These are phyloP conservation scores for Endotrypanum monterogeii DNA, from an alignment of 208 protist genomes.

Conservation along the genomic window DNA sequence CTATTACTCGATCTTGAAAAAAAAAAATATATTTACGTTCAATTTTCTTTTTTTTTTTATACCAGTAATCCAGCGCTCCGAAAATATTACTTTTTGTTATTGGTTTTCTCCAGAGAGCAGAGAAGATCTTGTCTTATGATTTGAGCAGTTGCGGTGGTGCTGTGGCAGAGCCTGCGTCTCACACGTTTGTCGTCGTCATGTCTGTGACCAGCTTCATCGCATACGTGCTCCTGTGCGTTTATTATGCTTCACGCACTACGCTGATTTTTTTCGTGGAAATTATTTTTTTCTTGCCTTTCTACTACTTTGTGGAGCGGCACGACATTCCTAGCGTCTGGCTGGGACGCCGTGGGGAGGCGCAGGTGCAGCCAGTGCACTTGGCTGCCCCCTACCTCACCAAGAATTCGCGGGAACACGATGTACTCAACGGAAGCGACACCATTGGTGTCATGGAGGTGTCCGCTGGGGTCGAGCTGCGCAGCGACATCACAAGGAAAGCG, in stretches of 20 bases:
- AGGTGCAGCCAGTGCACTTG: constrained; percentile 25
- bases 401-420: constrained; percentile 3
- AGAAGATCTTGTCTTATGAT: not conserved
- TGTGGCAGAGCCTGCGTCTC: not conserved
- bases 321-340: constrained; percentile 25
- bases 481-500: not conserved
- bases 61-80: too few species aligned
- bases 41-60: too few species aligned
- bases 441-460: not conserved
- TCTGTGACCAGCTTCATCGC: constrained; percentile 4
- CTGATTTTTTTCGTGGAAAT: constrained; percentile 22
- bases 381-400: constrained; percentile 22
- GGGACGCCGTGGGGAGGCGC: constrained; percentile 26
- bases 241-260: constrained; percentile 15
- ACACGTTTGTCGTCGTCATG: constrained; percentile 2
- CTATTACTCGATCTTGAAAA: too few species aligned
- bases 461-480: not conserved
- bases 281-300: constrained; percentile 21
- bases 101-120: too few species aligned
- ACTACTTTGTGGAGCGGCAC: constrained; percentile 26
- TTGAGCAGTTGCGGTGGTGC: not conserved
- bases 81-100: too few species aligned
- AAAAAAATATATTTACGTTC: too few species aligned
- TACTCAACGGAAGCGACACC: not conserved
- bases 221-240: constrained; percentile 22